Percentiles rank a stretch among this genome's conserved stretches.
These are phyloP conservation scores for Nelumbo lutea DNA, from an alignment of 164 flowering plant species.

Conservation along the genomic window DNA sequence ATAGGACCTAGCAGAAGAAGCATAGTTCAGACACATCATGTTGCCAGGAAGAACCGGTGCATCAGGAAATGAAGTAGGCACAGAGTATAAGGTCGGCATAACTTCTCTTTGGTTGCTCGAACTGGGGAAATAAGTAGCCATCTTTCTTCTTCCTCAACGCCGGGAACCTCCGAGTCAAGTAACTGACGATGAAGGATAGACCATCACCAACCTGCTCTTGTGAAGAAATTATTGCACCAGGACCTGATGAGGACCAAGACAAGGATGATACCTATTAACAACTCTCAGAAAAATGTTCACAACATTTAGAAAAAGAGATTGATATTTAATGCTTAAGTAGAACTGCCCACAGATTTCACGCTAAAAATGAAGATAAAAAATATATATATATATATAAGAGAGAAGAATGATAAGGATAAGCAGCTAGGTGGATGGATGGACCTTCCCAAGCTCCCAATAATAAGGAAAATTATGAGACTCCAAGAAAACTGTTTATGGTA, in stretches of 20 bases:
- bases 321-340: neutral
- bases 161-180: neutral
- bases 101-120: constrained; percentile 57
- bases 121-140: constrained; percentile 47
- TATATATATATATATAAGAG: no score
- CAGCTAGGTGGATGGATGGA: no score
- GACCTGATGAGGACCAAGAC: constrained; percentile 7
- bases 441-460: no score
- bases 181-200: neutral
- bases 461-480: neutral
- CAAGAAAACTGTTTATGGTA: neutral
- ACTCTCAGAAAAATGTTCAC: neutral
- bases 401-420: neutral
- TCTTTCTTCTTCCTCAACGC: constrained; percentile 9
- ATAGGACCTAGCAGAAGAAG: constrained; percentile 50
- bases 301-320: no score
- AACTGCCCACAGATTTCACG: neutral
- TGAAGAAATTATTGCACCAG: constrained; percentile 2
- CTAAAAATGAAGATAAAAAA: neutral
- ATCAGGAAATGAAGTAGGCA: constrained; percentile 47
- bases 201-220: constrained; percentile 1
- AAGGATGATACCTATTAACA: neutral
- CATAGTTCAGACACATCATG: constrained; percentile 54
- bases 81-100: constrained; percentile 40
- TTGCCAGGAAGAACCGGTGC: constrained; percentile 40